These are phyloP conservation scores for Hypoxylon sp. DNA, from an alignment of 2,329 filamentous ascomycete species.

Conservation along the genomic window DNA sequence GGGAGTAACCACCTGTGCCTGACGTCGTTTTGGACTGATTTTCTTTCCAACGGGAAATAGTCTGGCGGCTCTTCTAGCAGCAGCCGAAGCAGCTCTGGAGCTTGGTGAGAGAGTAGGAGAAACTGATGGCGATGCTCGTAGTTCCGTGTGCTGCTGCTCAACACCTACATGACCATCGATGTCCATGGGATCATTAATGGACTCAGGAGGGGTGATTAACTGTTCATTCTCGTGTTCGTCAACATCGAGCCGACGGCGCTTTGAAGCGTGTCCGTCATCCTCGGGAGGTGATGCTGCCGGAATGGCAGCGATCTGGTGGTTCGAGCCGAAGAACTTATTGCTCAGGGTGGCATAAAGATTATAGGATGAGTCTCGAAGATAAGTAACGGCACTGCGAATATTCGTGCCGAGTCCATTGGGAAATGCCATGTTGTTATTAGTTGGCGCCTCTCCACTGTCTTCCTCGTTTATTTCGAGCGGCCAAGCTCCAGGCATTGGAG, in stretches of 20 bases:
- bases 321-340: slow-evolving; percentile 23
- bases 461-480: slow-evolving; percentile 33
- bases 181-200: slow-evolving; percentile 33
- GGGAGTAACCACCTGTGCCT: slow-evolving; percentile 23
- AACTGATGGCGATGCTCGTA: slow-evolving; percentile 24
- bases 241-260: slow-evolving; percentile 36
- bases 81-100: slow-evolving; percentile 19
- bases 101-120: slow-evolving; percentile 35
- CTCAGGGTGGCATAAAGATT: slow-evolving; percentile 24
- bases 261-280: slow-evolving; percentile 31
- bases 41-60: slow-evolving; percentile 31
- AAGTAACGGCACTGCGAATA: slow-evolving; percentile 29
- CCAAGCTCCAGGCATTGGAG: slow-evolving; percentile 43
- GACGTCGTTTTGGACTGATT: slow-evolving; percentile 2
- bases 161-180: slow-evolving; percentile 24
- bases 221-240: slow-evolving; percentile 11
- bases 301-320: slow-evolving; percentile 5
- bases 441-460: slow-evolving; percentile 10
- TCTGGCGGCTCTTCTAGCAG: slow-evolving; percentile 32
- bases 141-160: neutral
- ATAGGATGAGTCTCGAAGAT: slow-evolving; percentile 33
- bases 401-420: slow-evolving; percentile 22
- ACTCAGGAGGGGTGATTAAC: neutral
- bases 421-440: slow-evolving; percentile 18
- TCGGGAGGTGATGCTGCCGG: slow-evolving; percentile 17